A percentile compares a stretch with the other conserved stretches of the same genome.
Evolutionary conservation across 148 eudicot genomes (phyloP).

Genomic region (Limonium bicolor): DNA sequence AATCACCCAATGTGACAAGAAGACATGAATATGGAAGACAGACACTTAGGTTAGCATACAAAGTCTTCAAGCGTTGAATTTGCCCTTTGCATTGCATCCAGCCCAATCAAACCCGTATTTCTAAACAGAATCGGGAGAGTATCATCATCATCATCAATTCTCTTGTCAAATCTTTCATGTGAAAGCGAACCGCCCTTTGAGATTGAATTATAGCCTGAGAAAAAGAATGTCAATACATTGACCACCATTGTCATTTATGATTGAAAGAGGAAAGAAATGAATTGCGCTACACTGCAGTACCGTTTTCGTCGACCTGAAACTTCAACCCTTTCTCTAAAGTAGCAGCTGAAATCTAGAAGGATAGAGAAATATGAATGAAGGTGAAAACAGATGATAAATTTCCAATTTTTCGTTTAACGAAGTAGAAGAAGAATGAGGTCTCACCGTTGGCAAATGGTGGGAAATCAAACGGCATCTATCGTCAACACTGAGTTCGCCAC

Average conservation of each 20-base stretch:
- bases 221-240: background rate
- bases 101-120: constrained; percentile 44
- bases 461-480: constrained; percentile 58
- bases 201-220: background rate
- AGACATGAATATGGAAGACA: background rate
- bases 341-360: constrained; percentile 33
- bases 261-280: background rate
- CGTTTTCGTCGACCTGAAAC: constrained; percentile 14
- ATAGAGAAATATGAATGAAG: background rate
- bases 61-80: constrained; percentile 96
- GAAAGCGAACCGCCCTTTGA: constrained; percentile 4
- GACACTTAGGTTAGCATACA: constrained; percentile 27
- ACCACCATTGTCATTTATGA: background rate
- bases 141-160: constrained; percentile 6
- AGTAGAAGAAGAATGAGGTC: background rate
- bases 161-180: constrained; percentile 9
- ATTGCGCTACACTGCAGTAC: background rate
- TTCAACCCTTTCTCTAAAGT: constrained; percentile 26
- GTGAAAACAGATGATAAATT: background rate
- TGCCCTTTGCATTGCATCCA: constrained; percentile 76
- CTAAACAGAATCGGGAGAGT: constrained; percentile 4
- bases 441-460: constrained; percentile 46
- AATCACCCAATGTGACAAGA: background rate
- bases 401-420: background rate
- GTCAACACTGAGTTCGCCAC: constrained; percentile 42